phyloP scores from a whole-genome alignment of 176 grass and related monocot genomes.

The Melocanna baccifera region DNA sequence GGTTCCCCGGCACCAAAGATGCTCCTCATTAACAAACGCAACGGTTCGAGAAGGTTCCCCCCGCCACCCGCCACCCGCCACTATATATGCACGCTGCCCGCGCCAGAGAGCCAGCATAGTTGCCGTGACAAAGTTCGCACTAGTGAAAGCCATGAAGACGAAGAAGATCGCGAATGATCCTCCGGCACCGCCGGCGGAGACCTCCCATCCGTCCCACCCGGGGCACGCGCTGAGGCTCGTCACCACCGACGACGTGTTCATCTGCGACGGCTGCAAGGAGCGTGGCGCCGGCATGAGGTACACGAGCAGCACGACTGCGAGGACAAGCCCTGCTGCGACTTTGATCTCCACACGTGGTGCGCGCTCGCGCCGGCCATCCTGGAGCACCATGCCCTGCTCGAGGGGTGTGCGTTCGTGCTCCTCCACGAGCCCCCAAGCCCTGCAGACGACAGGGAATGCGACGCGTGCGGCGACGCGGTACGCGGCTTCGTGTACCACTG shows the following conservation, averaged over 20 bases:
- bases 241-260: not conserved
- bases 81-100: too few relatives aligned
- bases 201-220: not conserved
- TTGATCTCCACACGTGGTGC: not conserved
- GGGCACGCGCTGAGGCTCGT: not conserved
- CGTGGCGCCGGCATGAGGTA: not conserved
- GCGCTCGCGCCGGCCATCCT: not conserved
- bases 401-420: not conserved
- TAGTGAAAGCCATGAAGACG: not conserved
- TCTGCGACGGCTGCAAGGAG: conserved; percentile 11
- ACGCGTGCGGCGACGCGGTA: conserved; percentile 1
- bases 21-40: too few relatives aligned
- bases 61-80: too few relatives aligned
- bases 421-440: not conserved
- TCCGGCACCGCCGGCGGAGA: not conserved
- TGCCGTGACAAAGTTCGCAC: too few relatives aligned
- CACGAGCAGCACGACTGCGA: not conserved
- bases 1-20: too few relatives aligned
- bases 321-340: not conserved
- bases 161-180: not conserved
- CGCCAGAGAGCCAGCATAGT: too few relatives aligned
- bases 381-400: not conserved
- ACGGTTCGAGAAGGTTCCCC: too few relatives aligned
- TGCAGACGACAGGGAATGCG: not conserved
- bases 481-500: conserved; percentile 13